These are phyloP conservation scores for Coemansia sp. DNA, from an alignment of 192 early-diverging fungal species.

Conservation along the genomic window DNA sequence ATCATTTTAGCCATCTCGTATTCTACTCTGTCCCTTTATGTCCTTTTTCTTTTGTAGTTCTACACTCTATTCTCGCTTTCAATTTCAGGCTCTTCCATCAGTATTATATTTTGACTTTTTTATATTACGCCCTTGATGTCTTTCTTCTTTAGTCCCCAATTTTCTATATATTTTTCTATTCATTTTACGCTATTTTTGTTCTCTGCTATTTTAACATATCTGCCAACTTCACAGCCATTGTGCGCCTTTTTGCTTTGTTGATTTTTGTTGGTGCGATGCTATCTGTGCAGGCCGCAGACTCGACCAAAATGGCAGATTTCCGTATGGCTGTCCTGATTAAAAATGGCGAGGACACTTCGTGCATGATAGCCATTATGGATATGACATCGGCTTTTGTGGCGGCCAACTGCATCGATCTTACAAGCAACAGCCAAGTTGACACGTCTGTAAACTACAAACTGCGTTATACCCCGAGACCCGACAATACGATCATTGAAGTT, in stretches of 20 bases:
- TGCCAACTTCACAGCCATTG: no score
- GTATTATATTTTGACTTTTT: no score
- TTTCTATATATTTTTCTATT: neutral
- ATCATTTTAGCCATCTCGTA: neutral
- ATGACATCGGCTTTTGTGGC: conserved; percentile 23
- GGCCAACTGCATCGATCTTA: conserved; percentile 32
- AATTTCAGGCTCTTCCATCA: no score
- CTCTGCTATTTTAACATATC: neutral
- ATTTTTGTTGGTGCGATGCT: neutral
- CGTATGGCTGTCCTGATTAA: neutral
- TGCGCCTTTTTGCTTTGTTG: no score
- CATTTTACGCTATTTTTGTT: neutral
- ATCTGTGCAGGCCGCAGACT: neutral
- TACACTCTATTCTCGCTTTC: neutral
- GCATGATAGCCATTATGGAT: conserved; percentile 39
- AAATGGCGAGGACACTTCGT: conserved; percentile 40
- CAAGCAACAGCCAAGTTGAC: conserved; percentile 8
- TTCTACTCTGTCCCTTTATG: neutral
- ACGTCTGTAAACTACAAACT: conserved; percentile 14
- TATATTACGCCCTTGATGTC: no score
- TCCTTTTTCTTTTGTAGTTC: neutral
- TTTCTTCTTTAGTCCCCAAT: neutral
- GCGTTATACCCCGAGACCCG: conserved; percentile 5
- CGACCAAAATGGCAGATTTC: neutral
- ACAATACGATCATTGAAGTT: no score